Conservation (phyloP, 129 eudicot genomes). For the Chrysanthemum lavandulifolium region DNA sequence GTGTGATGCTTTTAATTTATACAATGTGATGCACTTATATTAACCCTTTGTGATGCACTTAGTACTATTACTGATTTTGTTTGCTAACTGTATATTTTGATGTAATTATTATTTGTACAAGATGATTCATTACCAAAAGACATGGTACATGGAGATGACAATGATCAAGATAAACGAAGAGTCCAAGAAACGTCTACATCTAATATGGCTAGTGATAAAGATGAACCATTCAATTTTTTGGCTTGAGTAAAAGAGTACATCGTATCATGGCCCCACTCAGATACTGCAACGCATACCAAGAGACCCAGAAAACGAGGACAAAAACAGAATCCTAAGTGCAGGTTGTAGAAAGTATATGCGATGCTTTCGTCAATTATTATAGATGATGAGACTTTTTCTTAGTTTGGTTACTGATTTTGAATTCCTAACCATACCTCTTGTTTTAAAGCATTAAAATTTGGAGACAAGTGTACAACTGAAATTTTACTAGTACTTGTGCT, state of each 20-base stretch:
- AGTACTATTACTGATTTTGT: neutral
- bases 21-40: too few relatives aligned
- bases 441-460: too few relatives aligned
- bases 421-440: too few relatives aligned
- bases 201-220: conserved; percentile 12
- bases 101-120: neutral
- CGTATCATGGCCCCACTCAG: conserved; percentile 19
- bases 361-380: too few relatives aligned
- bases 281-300: conserved; percentile 26
- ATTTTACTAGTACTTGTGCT: too few relatives aligned
- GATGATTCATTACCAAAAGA: conserved; percentile 23
- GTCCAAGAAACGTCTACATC: conserved; percentile 18
- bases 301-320: conserved; percentile 53
- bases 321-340: conserved; percentile 26
- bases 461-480: too few relatives aligned
- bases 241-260: conserved; percentile 38
- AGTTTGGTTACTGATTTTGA: too few relatives aligned
- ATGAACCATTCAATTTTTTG: conserved; percentile 22
- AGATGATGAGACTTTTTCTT: too few relatives aligned
- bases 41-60: too few relatives aligned
- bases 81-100: neutral
- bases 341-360: too few relatives aligned
- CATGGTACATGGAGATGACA: conserved; percentile 26
- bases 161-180: conserved; percentile 33
- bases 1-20: too few relatives aligned